Conservation (phyloP, 2,329 filamentous ascomycete genomes). For the Neophaeococcomyces mojaviensis region DNA sequence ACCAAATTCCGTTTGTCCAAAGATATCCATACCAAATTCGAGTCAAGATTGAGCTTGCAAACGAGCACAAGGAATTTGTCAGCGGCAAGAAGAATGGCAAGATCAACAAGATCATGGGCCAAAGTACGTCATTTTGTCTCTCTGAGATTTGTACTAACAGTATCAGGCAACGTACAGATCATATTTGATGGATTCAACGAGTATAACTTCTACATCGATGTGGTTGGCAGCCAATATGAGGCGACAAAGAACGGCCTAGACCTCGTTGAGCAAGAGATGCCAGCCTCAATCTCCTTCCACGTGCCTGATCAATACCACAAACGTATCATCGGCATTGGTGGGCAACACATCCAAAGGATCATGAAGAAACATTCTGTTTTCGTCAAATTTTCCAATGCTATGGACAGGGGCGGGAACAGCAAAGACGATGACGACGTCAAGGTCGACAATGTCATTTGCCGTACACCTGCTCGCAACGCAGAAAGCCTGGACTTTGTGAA, state of each 20-base stretch:
- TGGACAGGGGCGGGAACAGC: slow-evolving; percentile 89
- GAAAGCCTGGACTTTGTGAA: slow-evolving; percentile 96
- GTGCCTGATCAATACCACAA: slow-evolving; percentile 99
- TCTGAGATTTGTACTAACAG: slow-evolving; percentile 19
- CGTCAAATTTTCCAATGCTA: slow-evolving; percentile 98
- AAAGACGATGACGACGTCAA: slow-evolving; percentile 98
- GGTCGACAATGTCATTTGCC: slow-evolving; percentile 97
- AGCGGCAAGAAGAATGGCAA: slow-evolving; percentile 99
- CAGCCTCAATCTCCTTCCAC: slow-evolving; percentile 96
- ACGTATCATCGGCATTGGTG: slow-evolving; percentile 96
- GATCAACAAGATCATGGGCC: slow-evolving; percentile 99
- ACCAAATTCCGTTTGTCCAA: slow-evolving; percentile 80
- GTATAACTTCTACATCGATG: slow-evolving; percentile 99
- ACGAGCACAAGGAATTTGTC: slow-evolving; percentile 99
- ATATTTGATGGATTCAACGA: slow-evolving; percentile 99
- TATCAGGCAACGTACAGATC: slow-evolving; percentile 80
- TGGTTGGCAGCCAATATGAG: slow-evolving; percentile 85
- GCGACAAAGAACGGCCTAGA: slow-evolving; percentile 87
- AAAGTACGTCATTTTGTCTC: slow-evolving; percentile 53
- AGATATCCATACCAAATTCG: slow-evolving; percentile 86
- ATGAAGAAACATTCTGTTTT: slow-evolving; percentile 99
- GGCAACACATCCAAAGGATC: slow-evolving; percentile 97
- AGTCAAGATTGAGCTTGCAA: slow-evolving; percentile 96
- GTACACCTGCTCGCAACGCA: slow-evolving; percentile 91
- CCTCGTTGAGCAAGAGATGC: slow-evolving; percentile 97